Conservation (phyloP, 164 flowering plant species). For the Magnolia kwangsiensis region DNA sequence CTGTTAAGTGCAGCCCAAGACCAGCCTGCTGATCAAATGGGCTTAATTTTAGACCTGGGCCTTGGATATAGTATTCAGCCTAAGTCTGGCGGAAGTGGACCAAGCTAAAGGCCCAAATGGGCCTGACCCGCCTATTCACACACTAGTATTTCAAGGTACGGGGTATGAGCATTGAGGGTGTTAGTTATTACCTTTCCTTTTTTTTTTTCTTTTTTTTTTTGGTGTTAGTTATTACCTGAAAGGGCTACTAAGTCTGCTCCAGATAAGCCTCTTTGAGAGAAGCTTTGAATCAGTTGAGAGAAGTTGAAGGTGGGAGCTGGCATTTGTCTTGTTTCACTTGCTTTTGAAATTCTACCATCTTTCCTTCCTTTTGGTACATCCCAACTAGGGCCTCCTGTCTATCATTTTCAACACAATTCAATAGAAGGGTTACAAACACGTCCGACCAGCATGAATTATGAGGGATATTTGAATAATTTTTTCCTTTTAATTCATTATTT, state of each 20-base stretch:
- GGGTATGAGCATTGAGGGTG: no score
- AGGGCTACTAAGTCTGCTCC: constrained; percentile 72
- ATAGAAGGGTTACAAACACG: neutral
- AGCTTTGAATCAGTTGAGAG: constrained; percentile 68
- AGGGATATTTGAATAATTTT: neutral
- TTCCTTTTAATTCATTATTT: no score
- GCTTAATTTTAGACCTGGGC: no score
- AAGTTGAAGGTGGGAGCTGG: constrained; percentile 78
- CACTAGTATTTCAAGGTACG: no score
- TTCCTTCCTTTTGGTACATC: constrained; percentile 81
- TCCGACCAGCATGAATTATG: neutral
- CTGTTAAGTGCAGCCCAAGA: no score
- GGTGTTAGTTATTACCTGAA: constrained; percentile 45
- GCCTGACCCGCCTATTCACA: no score
- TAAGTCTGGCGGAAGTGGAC: no score
- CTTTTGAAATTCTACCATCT: constrained; percentile 79
- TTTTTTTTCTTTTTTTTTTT: no score
- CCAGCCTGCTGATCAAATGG: no score
- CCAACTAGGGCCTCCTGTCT: constrained; percentile 93
- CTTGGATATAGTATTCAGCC: no score
- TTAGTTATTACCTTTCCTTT: constrained; percentile 25
- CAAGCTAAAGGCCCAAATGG: no score
- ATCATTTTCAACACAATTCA: no score
- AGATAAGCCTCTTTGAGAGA: constrained; percentile 77
- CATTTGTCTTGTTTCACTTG: constrained; percentile 58